Base-by-base conservation (phyloP, 345 rosid genomes). In the Rhodamnia argentea region DNA sequence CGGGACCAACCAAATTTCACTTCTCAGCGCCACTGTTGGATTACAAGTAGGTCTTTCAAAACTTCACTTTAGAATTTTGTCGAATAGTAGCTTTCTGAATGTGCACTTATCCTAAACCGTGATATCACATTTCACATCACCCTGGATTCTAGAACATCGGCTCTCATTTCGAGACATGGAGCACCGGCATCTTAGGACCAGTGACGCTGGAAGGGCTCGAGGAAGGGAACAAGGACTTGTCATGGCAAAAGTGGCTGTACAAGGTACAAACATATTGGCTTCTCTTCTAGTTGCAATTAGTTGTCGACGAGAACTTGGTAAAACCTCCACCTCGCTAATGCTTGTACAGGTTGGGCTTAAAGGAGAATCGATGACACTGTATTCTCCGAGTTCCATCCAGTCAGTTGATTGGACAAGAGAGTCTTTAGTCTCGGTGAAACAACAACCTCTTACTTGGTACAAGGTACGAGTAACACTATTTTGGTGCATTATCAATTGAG, bases 171-270 rank as follows among this genome's bases (percentile, higher is more conserved):
- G 99, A 97, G 95, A 88, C 90, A 59, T 93, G 95, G 94, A 85
- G 91, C 57, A 90, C 90, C 11, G 99, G 99, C 55, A 88, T 97
- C 85, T 89, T 86, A 62, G 99, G 99, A 53, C 96, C 98, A 22
- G 94, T 92, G 78, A 87, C 92, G 32, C 84, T 97, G 23, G 86
- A 86, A 15, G 98, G 99, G 53, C 93, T 95, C 57, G 92, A 95
- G 75, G 90, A 89, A 60, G 97, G 98, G 84, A 88, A 82, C 44
- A 88, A 87, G 88, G 98, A 96, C 90, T 88, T 96, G 85, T 88
- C 98, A 74, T 90, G 96, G 95, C 91, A 95, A 86, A 94, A 93
- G 85, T 97, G 99, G 99, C 92, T 95, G n/a, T 93, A 93, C 90
- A 91, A 93, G 98, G 99, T 95, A 47, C 55, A 53, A 13, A 51